These are phyloP conservation scores for Trichoderma sp. DNA, from an alignment of 2,329 filamentous ascomycete species.

Conservation along the genomic window DNA sequence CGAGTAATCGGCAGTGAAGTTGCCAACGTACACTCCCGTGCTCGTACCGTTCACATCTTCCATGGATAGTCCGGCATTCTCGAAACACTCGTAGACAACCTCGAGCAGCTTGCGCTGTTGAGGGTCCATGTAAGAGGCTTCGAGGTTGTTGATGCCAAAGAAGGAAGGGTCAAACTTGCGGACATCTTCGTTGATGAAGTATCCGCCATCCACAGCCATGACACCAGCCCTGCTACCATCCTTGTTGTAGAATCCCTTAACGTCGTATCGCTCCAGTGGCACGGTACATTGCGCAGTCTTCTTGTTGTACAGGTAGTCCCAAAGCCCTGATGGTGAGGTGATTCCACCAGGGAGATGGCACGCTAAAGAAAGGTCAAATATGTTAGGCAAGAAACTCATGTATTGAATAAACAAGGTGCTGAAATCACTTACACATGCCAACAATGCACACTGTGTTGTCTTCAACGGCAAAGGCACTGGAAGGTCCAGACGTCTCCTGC, in stretches of 20 bases:
- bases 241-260: slow-evolving; percentile 26
- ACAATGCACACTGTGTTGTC: slow-evolving; percentile 20
- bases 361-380: not conserved
- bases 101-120: slow-evolving; percentile 37
- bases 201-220: slow-evolving; percentile 30
- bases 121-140: slow-evolving; percentile 31
- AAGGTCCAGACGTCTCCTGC: slow-evolving; percentile 16
- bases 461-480: slow-evolving; percentile 3
- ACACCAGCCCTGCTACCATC: slow-evolving; percentile 14
- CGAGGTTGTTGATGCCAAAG: slow-evolving; percentile 15
- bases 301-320: slow-evolving; percentile 38
- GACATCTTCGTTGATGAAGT: slow-evolving; percentile 29
- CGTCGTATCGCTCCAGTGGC: slow-evolving; percentile 33
- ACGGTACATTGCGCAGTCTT: slow-evolving; percentile 32
- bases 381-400: not conserved
- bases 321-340: slow-evolving; percentile 28
- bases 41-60: slow-evolving; percentile 18
- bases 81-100: slow-evolving; percentile 35
- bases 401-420: accelerated
- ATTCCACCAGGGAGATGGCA: slow-evolving; percentile 23
- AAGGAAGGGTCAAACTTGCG: slow-evolving; percentile 17
- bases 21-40: slow-evolving; percentile 24
- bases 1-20: slow-evolving; percentile 23
- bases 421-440: slow-evolving; percentile 1
- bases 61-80: slow-evolving; percentile 25